Percentiles rank a stretch among this genome's conserved stretches.
Evolutionary conservation across 108 stramenopile species (phyloP).

Genomic region (Craspedostauros australis): DNA sequence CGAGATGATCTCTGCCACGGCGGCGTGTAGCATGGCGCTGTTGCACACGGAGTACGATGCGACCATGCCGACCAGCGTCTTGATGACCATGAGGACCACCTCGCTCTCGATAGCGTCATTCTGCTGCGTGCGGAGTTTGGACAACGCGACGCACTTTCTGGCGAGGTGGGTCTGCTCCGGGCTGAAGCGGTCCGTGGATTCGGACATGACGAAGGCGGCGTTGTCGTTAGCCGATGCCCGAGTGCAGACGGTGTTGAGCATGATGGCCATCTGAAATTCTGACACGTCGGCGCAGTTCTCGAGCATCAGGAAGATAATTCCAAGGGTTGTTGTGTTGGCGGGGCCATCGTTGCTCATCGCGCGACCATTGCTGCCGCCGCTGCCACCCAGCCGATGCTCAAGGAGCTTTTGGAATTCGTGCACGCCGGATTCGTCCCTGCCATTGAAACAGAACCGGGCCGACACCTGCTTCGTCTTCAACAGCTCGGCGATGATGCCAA

Average conservation of each 20-base stretch:
- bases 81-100: conserved; percentile 12
- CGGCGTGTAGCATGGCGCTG: conserved; percentile 26
- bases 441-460: conserved; percentile 29
- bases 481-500: too few species aligned
- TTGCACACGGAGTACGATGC: conserved; percentile 25
- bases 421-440: background rate
- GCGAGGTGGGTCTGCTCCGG: background rate
- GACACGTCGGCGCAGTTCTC: conserved; percentile 31
- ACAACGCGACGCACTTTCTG: background rate
- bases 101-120: background rate
- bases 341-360: conserved; percentile 10
- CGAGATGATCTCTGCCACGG: conserved; percentile 11
- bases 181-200: background rate
- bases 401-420: conserved; percentile 2
- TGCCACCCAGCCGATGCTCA: conserved; percentile 5
- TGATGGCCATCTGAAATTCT: conserved; percentile 26
- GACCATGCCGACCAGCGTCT: conserved; percentile 17
- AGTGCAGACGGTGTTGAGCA: conserved; percentile 27
- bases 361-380: conserved; percentile 9
- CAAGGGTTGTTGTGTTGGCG: conserved; percentile 14
- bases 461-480: conserved; percentile 26
- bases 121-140: background rate
- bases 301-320: conserved; percentile 26
- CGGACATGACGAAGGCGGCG: background rate
- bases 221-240: conserved; percentile 21